Evolutionary conservation across 2,329 filamentous ascomycete genomes (phyloP).

Genomic region (Arthrinium phaeospermum): DNA sequence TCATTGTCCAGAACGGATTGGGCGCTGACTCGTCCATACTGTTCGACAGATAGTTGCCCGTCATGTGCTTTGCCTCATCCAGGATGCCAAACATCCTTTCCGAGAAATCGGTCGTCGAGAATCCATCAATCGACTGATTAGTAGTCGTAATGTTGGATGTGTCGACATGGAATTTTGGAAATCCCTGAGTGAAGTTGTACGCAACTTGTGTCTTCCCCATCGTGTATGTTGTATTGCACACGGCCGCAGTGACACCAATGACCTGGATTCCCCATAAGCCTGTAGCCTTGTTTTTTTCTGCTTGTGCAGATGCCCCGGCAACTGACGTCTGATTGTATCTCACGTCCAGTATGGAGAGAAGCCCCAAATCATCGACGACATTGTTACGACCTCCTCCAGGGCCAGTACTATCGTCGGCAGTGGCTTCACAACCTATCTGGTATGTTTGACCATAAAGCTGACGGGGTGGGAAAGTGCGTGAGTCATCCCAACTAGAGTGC

Average conservation of each 20-base stretch:
- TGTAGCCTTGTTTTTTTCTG: neutral
- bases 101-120: neutral
- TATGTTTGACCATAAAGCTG: neutral
- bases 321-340: conserved; percentile 20
- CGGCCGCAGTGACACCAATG: neutral
- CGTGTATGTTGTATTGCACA: conserved; percentile 17
- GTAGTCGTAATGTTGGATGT: neutral
- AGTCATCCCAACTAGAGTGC: neutral
- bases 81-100: neutral
- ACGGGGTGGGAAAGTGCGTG: neutral
- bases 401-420: neutral
- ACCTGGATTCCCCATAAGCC: conserved; percentile 18
- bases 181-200: conserved; percentile 9
- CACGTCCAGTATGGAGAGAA: conserved; percentile 16
- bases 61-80: neutral
- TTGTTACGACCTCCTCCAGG: neutral
- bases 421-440: neutral
- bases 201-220: conserved; percentile 12
- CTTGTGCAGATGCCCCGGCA: neutral
- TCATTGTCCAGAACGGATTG: conserved; percentile 16
- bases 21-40: conserved; percentile 18
- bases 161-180: neutral
- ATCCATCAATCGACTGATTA: neutral
- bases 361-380: neutral
- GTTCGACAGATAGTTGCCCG: conserved; percentile 19